Evolutionary conservation across 352 stramenopile genomes (phyloP), one percentile per base, ranked within the genome.

Genomic region (Phytophthora kernoviae): DNA sequence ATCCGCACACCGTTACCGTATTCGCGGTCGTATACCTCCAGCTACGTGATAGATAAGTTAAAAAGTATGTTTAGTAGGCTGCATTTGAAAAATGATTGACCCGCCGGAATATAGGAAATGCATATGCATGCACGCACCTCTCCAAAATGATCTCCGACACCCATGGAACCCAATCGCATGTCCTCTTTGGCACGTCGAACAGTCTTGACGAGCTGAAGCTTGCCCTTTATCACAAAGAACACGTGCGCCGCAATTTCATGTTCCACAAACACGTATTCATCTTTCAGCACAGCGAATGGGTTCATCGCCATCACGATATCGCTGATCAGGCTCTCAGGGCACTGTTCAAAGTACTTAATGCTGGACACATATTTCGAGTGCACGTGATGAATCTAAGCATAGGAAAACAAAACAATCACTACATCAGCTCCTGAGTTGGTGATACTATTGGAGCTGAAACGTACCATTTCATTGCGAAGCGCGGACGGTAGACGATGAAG

Each of bases 1-100:
- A 94, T 87, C n/a, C 86, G 86, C 9, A 93, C 80, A n/a, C 84
- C 84, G 18, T 91, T 90, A 32, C 84, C 86, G 41, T 91, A 79
- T 4, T 89, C 60, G 27, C 86, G 72, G 45, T 93, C 82, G 47
- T 92, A 94, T 17, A 94, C 73, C 61, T 94, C 86, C n/a, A 94
- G 64, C 74, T 90, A 44, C 39, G 56, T 27, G 9, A 36, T 11
- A 41, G 54, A 30, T 20, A 46, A 20, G 21, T 20, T 7, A 8
- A 22, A 20, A 48, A 39, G n/a, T n/a, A n/a, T n/a, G n/a, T n/a
- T n/a, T n/a, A n/a, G n/a, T n/a, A n/a, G n/a, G n/a, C n/a, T n/a
- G n/a, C n/a, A n/a, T n/a, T n/a, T n/a, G n/a, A n/a, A n/a, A n/a
- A n/a, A n/a, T n/a, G n/a, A n/a, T n/a, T n/a, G n/a, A n/a, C n/a